Percentiles rank a stretch among this genome's conserved stretches.
Evolutionary conservation across 2,329 filamentous ascomycete genomes (phyloP).

Genomic region (Rasamsonia emersonii): DNA sequence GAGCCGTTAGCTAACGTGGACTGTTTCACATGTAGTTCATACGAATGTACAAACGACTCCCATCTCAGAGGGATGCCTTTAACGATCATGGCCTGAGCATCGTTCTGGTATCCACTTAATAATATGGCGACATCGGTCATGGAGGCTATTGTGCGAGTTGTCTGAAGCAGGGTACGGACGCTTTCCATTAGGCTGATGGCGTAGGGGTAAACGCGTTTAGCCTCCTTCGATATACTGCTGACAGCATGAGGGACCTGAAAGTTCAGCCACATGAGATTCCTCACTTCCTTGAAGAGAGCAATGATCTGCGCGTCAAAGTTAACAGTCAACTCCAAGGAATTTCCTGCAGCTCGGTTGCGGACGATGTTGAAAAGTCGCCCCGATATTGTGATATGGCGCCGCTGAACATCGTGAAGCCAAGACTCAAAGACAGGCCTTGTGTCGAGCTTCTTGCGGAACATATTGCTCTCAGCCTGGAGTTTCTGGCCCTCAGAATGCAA

Average conservation of each 20-base stretch:
- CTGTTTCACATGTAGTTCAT: conserved; percentile 75
- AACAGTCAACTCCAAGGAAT: conserved; percentile 77
- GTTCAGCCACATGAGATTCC: conserved; percentile 90
- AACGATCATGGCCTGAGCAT: conserved; percentile 71
- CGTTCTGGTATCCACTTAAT: conserved; percentile 83
- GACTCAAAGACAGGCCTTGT: conserved; percentile 90
- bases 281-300: conserved; percentile 94
- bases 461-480: conserved; percentile 77
- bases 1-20: conserved; percentile 50
- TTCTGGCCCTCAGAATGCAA: conserved; percentile 93
- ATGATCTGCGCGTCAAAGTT: conserved; percentile 98
- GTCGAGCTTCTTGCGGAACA: conserved; percentile 94
- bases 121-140: conserved; percentile 85
- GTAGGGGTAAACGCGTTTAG: conserved; percentile 96
- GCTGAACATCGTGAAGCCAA: conserved; percentile 84
- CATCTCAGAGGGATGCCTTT: conserved; percentile 88
- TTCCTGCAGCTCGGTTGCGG: conserved; percentile 82
- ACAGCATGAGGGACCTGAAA: conserved; percentile 91
- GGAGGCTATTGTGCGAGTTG: conserved; percentile 68
- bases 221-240: conserved; percentile 93
- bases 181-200: conserved; percentile 98
- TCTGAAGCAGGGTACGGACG: conserved; percentile 87
- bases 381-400: conserved; percentile 82
- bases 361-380: conserved; percentile 86
- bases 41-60: conserved; percentile 97